Conservation (phyloP, 805 yeast genomes). For the Lipomyces lipofer region DNA sequence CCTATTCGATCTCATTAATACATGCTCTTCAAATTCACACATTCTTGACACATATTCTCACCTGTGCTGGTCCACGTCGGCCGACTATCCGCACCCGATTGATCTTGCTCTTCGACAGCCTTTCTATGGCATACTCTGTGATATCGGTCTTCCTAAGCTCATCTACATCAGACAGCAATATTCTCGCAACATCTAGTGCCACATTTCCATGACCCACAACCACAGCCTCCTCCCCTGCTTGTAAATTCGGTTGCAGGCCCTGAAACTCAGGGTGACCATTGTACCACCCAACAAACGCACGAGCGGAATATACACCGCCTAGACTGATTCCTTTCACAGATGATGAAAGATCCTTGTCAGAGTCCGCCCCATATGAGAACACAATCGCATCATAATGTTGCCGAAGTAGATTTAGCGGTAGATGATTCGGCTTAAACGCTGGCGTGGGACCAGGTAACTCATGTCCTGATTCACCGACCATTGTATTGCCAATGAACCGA, state of each 20-base stretch:
- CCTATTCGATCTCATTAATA: neutral
- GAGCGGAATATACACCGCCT: constrained; percentile 73
- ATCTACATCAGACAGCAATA: constrained; percentile 60
- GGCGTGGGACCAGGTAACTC: neutral
- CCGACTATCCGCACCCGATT: constrained; percentile 72
- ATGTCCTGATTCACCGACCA: constrained; percentile 51
- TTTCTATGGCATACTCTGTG: constrained; percentile 55
- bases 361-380: constrained; percentile 76
- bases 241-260: constrained; percentile 57
- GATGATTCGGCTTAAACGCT: constrained; percentile 41
- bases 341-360: constrained; percentile 50
- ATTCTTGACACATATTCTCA: neutral
- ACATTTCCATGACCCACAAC: constrained; percentile 98
- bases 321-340: constrained; percentile 58
- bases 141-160: constrained; percentile 76
- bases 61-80: constrained; percentile 76
- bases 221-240: constrained; percentile 61
- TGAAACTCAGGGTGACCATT: constrained; percentile 77
- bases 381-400: constrained; percentile 70
- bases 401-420: constrained; percentile 52
- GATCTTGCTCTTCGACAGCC: constrained; percentile 56
- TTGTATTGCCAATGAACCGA: constrained; percentile 69
- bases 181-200: constrained; percentile 85
- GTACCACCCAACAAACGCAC: constrained; percentile 93
- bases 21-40: neutral